phyloP scores from a whole-genome alignment of 495 filamentous ascomycete genomes.

The Aspergillus bridgeri region DNA sequence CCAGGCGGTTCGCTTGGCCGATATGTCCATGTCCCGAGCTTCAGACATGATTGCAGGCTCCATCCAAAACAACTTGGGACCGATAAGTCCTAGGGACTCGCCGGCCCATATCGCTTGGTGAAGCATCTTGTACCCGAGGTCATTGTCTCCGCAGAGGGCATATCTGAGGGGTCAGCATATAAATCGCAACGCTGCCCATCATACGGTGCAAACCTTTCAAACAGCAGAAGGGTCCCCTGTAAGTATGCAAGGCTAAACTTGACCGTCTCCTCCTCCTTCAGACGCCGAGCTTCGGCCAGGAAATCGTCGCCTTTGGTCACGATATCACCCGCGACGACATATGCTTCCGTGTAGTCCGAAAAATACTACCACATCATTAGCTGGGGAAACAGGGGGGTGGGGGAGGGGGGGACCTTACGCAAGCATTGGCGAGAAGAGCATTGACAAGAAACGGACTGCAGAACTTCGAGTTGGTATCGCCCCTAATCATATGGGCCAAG shows the following conservation, averaged over 20 bases:
- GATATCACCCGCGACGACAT: constrained; percentile 40
- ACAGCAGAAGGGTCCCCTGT: constrained; percentile 41
- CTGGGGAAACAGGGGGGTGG: background rate
- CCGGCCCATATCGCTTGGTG: constrained; percentile 41
- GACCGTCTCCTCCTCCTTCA: constrained; percentile 21
- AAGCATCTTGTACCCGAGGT: constrained; percentile 42
- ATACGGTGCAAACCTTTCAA: constrained; percentile 41
- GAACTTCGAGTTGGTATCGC: constrained; percentile 33
- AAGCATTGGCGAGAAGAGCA: constrained; percentile 49
- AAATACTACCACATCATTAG: constrained; percentile 30
- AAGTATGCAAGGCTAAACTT: constrained; percentile 34
- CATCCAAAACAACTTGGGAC: constrained; percentile 20
- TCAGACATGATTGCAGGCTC: constrained; percentile 21
- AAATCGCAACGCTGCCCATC: too few relatives aligned
- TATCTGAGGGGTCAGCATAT: constrained; percentile 31
- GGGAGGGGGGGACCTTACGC: constrained; percentile 29
- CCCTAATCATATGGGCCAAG: constrained; percentile 41
- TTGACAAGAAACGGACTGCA: constrained; percentile 55
- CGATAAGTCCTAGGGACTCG: constrained; percentile 35
- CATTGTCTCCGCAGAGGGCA: constrained; percentile 40
- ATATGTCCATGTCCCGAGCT: constrained; percentile 39
- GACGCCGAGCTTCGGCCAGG: constrained; percentile 40
- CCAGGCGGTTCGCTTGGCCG: constrained; percentile 38
- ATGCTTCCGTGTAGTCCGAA: constrained; percentile 45
- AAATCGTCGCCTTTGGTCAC: constrained; percentile 43